Evolutionary conservation across 2,329 filamentous ascomycete genomes (phyloP), one percentile per base, ranked within the genome.

Genomic region (Dothidotthia symphoricarpi): DNA sequence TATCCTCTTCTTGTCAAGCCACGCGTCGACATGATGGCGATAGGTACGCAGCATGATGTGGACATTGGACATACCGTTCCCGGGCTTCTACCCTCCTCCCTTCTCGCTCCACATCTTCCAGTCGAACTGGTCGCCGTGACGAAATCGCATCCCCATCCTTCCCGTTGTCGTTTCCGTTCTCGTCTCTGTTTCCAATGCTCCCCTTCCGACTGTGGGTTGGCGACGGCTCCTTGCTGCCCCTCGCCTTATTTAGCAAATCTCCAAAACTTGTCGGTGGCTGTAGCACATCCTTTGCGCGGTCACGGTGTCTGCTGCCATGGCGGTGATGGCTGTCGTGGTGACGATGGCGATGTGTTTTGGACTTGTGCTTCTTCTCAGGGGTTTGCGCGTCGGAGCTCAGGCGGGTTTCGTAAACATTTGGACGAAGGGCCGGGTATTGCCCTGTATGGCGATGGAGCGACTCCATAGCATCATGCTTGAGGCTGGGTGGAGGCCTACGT

Each of bases 261-360:
- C 70, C 69, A 45, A 73, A 70, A 51, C 66, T 70, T 11, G 70
- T 68, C 1, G 69, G 70, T 4, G 69, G 65, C 39, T 69, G 64
- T 26, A 71, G 57, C 43, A 70, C 69, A 13, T 71, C 68, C 47
- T 69, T 72, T 10, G 56, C 54, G 40, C 73, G 59, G 28, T 63
- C 54, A 41, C 73, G 59, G 26, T 63, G 60, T 10, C 41, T 51
- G 25, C 59, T 61, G 41, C 53, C 49, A 36, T 61, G 59, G 16
- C 53, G 51, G 31, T 59, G 52, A 16, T 59, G 56, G 35, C 59
- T 51, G 17, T 52, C 45, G 30, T 44, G 54, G 19, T 69, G 68
- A 16, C 53, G 45, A 24, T 41, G 28, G 28, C 50, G 47, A 36
- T 53, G 31, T 63, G 53, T 32, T 55, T 33, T 29, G n/a, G 54